Percentiles rank a stretch among this genome's conserved stretches.
These are phyloP conservation scores for Nicotiana paniculata DNA, from an alignment of 257 asterid species.

Conservation along the genomic window DNA sequence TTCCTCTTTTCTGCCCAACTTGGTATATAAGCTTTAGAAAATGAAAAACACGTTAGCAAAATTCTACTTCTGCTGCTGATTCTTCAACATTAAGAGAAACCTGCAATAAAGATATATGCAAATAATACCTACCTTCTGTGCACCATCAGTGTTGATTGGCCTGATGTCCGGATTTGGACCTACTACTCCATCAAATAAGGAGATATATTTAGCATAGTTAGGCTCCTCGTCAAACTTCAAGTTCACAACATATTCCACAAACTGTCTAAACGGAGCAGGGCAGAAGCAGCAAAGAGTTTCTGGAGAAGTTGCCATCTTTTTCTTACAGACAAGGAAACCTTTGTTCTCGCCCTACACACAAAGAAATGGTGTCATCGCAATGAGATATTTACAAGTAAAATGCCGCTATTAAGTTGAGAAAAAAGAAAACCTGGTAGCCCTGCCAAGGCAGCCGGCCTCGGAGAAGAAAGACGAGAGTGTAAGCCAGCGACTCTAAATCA, in stretches of 20 bases:
- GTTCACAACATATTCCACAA: slow-evolving; percentile 44
- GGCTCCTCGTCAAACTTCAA: slow-evolving; percentile 61
- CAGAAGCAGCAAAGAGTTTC: slow-evolving; percentile 46
- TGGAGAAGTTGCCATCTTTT: slow-evolving; percentile 59
- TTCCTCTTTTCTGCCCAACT: slow-evolving; percentile 56
- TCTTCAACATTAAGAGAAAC: not conserved
- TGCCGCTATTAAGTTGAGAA: slow-evolving; percentile 6
- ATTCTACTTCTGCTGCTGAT: slow-evolving; percentile 6
- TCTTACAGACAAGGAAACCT: slow-evolving; percentile 53
- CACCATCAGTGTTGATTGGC: slow-evolving; percentile 59
- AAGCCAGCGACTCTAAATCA: slow-evolving; percentile 61
- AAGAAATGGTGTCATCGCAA: not conserved
- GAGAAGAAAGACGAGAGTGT: slow-evolving; percentile 48
- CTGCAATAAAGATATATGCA: not conserved
- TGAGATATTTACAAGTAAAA: not conserved
- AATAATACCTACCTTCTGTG: slow-evolving; percentile 49
- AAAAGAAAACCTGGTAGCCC: slow-evolving; percentile 45
- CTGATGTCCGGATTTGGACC: slow-evolving; percentile 51
- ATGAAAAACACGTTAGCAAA: not conserved
- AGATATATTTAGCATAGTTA: slow-evolving; percentile 43
- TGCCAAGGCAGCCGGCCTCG: slow-evolving; percentile 65
- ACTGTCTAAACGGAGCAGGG: slow-evolving; percentile 47
- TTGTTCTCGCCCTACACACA: slow-evolving; percentile 48
- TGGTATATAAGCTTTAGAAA: slow-evolving; percentile 34
- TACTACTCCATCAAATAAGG: slow-evolving; percentile 51